These are phyloP conservation scores for Salix koriyanagi DNA, from an alignment of 345 rosid genomes.

Conservation along the genomic window DNA sequence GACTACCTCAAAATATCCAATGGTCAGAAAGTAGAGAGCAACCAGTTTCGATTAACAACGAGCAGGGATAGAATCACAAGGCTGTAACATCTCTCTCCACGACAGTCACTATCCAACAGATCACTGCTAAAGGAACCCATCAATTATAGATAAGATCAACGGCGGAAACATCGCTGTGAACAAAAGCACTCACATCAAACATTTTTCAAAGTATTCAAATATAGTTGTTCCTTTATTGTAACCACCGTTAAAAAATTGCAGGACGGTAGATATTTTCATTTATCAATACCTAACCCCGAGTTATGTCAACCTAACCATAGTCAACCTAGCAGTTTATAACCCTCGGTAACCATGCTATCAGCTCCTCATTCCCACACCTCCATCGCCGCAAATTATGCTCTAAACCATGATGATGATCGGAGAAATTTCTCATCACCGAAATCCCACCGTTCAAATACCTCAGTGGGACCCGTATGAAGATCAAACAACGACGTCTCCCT, in stretches of 20 bases:
- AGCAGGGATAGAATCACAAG: slow-evolving; percentile 13
- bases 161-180: slow-evolving; percentile 21
- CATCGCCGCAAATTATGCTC: background rate
- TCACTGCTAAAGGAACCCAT: background rate
- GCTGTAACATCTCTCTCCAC: background rate
- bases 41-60: slow-evolving; percentile 1
- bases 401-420: slow-evolving; percentile 55
- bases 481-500: slow-evolving; percentile 20
- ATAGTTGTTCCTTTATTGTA: background rate
- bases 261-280: slow-evolving; percentile 22
- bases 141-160: slow-evolving; percentile 14
- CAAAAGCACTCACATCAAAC: background rate
- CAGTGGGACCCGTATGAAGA: slow-evolving; percentile 47
- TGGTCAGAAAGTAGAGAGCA: slow-evolving; percentile 3
- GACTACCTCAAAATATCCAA: slow-evolving; percentile 25
- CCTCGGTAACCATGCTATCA: background rate
- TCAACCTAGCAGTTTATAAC: slow-evolving; percentile 39
- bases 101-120: background rate
- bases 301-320: slow-evolving; percentile 34
- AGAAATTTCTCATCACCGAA: slow-evolving; percentile 25
- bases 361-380: background rate
- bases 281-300: slow-evolving; percentile 26
- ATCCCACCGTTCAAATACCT: slow-evolving; percentile 59
- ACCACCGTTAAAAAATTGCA: slow-evolving; percentile 23
- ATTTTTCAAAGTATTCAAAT: background rate